Evolutionary conservation across 2,329 filamentous ascomycete species (phyloP).

Genomic region (Pseudogymnoascus sp.): DNA sequence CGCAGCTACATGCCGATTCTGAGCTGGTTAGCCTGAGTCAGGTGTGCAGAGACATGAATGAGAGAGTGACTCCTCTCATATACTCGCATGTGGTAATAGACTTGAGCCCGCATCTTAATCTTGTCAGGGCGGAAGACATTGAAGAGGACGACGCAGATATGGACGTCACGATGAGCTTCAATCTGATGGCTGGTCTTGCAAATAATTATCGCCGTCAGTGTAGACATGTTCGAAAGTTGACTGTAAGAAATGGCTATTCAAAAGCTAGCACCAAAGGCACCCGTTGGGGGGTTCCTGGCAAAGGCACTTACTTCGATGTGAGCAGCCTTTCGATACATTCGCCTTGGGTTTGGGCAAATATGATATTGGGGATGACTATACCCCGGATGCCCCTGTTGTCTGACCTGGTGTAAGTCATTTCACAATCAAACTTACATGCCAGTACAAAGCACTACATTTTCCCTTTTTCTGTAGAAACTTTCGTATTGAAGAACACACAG

Average conservation of each 20-base stretch:
- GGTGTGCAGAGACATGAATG: neutral
- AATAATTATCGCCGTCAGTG: neutral
- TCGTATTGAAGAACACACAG: neutral
- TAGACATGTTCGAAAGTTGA: neutral
- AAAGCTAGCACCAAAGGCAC: neutral
- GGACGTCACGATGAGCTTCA: neutral
- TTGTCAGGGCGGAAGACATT: neutral
- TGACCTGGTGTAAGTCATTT: neutral
- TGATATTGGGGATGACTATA: neutral
- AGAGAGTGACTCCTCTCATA: neutral
- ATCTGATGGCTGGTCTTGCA: neutral
- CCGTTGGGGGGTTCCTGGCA: neutral
- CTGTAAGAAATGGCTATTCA: neutral
- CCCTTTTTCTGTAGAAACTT: neutral
- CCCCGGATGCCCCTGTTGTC: neutral
- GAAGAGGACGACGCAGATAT: neutral
- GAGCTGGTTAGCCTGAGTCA: neutral
- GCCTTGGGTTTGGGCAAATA: neutral
- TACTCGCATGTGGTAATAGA: neutral
- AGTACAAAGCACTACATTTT: neutral
- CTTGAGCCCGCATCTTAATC: neutral
- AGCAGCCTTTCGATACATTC: neutral
- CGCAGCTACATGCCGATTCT: neutral
- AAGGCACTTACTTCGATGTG: neutral
- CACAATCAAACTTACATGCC: neutral